phyloP scores from a whole-genome alignment of 2,329 filamentous ascomycete genomes.

The Claviceps spartinae region DNA sequence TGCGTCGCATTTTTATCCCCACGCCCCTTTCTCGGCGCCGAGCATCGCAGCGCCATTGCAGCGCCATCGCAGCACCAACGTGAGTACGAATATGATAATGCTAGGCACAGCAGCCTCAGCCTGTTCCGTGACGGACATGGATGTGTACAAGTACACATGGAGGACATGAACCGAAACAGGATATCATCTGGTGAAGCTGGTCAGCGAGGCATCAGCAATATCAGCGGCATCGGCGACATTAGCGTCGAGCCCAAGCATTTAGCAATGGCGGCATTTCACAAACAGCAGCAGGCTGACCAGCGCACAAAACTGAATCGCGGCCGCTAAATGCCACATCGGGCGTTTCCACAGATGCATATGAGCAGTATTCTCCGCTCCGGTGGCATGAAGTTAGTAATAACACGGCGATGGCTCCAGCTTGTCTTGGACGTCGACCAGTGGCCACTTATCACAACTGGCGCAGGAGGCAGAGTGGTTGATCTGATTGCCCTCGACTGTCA shows the following conservation, averaged over 20 bases:
- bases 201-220: background rate
- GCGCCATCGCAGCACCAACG: background rate
- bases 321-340: background rate
- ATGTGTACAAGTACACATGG: no score
- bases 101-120: no score
- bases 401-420: background rate
- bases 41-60: background rate
- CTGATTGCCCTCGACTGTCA: no score
- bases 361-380: background rate
- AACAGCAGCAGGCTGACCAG: background rate
- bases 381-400: background rate
- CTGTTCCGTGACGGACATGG: no score
- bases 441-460: background rate
- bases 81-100: no score
- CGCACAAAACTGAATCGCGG: background rate
- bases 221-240: background rate
- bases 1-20: background rate
- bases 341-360: background rate
- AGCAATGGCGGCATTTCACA: background rate
- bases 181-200: background rate
- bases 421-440: background rate
- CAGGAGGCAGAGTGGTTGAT: background rate
- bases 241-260: background rate
- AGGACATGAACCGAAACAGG: no score
- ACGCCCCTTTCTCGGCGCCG: background rate